These are phyloP conservation scores for Suillus alpinus DNA, from an alignment of 768 basidiomycete species.

Conservation along the genomic window DNA sequence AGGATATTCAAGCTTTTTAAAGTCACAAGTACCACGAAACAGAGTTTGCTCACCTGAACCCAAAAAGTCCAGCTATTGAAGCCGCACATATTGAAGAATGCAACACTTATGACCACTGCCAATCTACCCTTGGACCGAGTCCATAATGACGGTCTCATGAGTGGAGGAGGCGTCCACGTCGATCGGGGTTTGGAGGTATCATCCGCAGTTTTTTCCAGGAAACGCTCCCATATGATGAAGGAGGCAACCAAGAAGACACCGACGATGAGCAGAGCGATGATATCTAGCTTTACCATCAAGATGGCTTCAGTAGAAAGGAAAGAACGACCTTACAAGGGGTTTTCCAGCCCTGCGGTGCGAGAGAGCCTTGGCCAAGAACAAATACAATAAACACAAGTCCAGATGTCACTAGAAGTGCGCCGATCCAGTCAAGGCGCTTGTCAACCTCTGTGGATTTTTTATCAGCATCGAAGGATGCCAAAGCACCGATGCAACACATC, in stretches of 20 bases:
- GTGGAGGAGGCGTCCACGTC: slow-evolving; percentile 42
- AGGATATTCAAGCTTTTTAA: not conserved
- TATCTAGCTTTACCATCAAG: slow-evolving; percentile 37
- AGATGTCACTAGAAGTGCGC: slow-evolving; percentile 54
- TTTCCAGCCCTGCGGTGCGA: slow-evolving; percentile 54
- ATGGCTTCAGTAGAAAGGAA: slow-evolving; percentile 17
- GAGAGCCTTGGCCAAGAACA: slow-evolving; percentile 58
- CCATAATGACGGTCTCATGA: slow-evolving; percentile 62
- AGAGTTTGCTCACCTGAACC: slow-evolving; percentile 32
- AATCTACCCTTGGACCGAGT: slow-evolving; percentile 50
- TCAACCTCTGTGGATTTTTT: slow-evolving; percentile 31
- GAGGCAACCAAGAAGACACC: slow-evolving; percentile 47
- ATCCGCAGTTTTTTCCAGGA: slow-evolving; percentile 41
- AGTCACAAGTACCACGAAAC: slow-evolving; percentile 17
- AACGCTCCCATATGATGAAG: slow-evolving; percentile 62
- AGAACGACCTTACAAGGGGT: slow-evolving; percentile 42
- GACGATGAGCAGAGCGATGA: slow-evolving; percentile 59
- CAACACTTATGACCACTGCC: slow-evolving; percentile 53
- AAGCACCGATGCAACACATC: slow-evolving; percentile 46
- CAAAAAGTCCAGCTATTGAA: slow-evolving; percentile 50
- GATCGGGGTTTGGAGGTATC: slow-evolving; percentile 8
- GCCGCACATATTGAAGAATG: slow-evolving; percentile 52
- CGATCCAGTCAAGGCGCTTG: slow-evolving; percentile 65
- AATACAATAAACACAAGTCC: slow-evolving; percentile 66
- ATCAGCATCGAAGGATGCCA: slow-evolving; percentile 58